Conservation (phyloP, 176 grass and related monocot species). For the Thalia dealbata region DNA sequence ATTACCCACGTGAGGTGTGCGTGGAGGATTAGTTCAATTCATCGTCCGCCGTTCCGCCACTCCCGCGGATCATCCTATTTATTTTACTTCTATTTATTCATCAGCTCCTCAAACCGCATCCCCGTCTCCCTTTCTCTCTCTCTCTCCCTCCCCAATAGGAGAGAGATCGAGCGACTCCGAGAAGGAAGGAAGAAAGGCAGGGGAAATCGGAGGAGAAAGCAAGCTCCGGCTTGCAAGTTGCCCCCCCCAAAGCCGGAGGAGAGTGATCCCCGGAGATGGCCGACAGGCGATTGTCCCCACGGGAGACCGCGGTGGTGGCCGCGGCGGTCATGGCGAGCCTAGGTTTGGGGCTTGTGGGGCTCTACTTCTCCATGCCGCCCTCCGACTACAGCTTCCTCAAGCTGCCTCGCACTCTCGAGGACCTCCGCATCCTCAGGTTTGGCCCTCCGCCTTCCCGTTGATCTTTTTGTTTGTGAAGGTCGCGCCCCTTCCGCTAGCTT, state of each 20-base stretch:
- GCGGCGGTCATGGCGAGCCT: conserved; percentile 47
- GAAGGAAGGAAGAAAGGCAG: background rate
- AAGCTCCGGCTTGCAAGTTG: background rate
- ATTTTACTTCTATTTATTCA: too few species aligned
- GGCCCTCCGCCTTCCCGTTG: background rate
- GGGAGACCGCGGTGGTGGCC: conserved; percentile 53
- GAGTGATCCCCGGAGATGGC: conserved; percentile 29
- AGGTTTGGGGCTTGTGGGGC: conserved; percentile 59
- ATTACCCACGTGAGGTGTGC: too few species aligned
- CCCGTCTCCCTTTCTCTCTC: background rate
- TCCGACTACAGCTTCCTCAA: conserved; percentile 28
- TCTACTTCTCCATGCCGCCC: conserved; percentile 83
- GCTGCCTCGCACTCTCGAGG: conserved; percentile 28
- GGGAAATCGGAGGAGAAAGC: background rate
- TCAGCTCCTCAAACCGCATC: background rate
- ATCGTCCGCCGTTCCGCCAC: background rate
- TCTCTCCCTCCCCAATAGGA: background rate
- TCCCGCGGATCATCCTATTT: background rate
- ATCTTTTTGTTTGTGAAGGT: background rate
- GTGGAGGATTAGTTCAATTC: too few species aligned
- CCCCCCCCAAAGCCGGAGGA: background rate
- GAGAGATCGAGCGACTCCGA: background rate
- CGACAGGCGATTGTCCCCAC: conserved; percentile 36
- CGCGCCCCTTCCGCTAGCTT: background rate
- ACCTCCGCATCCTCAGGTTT: conserved; percentile 82